These are phyloP conservation scores for Silene uniflora DNA, from an alignment of 148 eudicot genomes.

Conservation along the genomic window DNA sequence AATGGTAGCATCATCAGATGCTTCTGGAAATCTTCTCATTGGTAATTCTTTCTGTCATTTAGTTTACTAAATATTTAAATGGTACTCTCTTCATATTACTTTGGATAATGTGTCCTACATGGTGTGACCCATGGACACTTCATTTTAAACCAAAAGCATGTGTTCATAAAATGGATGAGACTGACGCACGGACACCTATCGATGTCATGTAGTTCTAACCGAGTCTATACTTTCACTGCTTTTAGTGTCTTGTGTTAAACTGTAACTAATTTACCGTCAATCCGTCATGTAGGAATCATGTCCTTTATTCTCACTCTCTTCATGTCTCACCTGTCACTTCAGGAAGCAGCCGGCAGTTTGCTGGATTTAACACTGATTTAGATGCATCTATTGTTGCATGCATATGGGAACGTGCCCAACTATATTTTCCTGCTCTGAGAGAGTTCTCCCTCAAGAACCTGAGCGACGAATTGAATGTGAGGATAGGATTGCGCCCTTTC, in stretches of 20 bases:
- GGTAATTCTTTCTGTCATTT: constrained; percentile 36
- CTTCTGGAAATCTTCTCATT: constrained; percentile 69
- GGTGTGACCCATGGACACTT: too few species aligned
- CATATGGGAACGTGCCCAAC: constrained; percentile 78
- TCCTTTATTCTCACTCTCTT: not conserved
- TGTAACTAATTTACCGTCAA: too few species aligned
- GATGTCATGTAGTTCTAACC: too few species aligned
- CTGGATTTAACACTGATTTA: constrained; percentile 68
- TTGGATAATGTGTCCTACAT: too few species aligned
- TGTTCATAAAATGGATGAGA: too few species aligned
- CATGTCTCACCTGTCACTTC: constrained; percentile 14
- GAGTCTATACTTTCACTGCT: not conserved
- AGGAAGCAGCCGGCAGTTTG: constrained; percentile 95
- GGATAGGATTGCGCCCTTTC: constrained; percentile 91
- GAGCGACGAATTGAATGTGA: constrained; percentile 44
- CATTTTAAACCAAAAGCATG: too few species aligned
- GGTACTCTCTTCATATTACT: too few species aligned
- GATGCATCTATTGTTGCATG: constrained; percentile 45
- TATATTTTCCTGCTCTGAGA: constrained; percentile 68
- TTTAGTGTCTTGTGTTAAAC: not conserved
- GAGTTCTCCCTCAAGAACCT: constrained; percentile 44
- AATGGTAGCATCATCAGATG: constrained; percentile 88
- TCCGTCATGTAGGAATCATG: too few species aligned
- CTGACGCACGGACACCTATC: too few species aligned
- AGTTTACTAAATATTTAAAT: not conserved